These are phyloP conservation scores for Rosa hybrid DNA, from an alignment of 331 rosid species.

Conservation along the genomic window DNA sequence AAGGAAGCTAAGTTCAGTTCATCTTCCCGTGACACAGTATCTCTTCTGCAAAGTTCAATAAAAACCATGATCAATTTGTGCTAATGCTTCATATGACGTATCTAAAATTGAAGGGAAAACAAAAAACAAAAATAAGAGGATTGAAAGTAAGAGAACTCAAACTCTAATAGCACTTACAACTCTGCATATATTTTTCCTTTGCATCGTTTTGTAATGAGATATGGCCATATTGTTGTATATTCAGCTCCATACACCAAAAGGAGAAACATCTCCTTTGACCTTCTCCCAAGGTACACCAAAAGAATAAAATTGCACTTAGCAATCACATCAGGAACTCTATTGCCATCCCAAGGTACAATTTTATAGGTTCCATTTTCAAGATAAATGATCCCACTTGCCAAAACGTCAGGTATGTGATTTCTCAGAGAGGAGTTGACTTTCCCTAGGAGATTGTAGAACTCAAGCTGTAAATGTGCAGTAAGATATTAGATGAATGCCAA, in stretches of 20 bases:
- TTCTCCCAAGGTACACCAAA: no score
- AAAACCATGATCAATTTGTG: slow-evolving; percentile 22
- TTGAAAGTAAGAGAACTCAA: slow-evolving; percentile 15
- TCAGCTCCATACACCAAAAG: slow-evolving; percentile 79
- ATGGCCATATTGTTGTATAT: slow-evolving; percentile 77
- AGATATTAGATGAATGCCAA: slow-evolving; percentile 34
- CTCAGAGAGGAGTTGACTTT: slow-evolving; percentile 66
- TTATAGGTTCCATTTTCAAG: slow-evolving; percentile 63
- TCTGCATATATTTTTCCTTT: slow-evolving; percentile 81
- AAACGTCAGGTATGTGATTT: slow-evolving; percentile 66
- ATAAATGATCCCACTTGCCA: slow-evolving; percentile 78
- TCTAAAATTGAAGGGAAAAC: slow-evolving; percentile 25
- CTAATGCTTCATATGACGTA: slow-evolving; percentile 8
- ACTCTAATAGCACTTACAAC: slow-evolving; percentile 58
- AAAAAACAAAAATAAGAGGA: neutral
- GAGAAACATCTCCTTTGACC: slow-evolving; percentile 40
- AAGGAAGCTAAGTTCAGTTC: slow-evolving; percentile 72
- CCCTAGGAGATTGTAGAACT: slow-evolving; percentile 61
- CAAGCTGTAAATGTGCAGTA: slow-evolving; percentile 59
- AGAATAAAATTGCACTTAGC: slow-evolving; percentile 50
- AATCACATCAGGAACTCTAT: slow-evolving; percentile 62
- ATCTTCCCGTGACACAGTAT: slow-evolving; percentile 61
- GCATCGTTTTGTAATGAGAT: slow-evolving; percentile 73
- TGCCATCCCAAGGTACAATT: slow-evolving; percentile 83
- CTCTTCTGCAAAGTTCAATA: slow-evolving; percentile 65